A percentile compares a stretch with the other conserved stretches of the same genome.
phyloP scores from a whole-genome alignment of 169 alveolate species.

The Plasmodium reichenowi region DNA sequence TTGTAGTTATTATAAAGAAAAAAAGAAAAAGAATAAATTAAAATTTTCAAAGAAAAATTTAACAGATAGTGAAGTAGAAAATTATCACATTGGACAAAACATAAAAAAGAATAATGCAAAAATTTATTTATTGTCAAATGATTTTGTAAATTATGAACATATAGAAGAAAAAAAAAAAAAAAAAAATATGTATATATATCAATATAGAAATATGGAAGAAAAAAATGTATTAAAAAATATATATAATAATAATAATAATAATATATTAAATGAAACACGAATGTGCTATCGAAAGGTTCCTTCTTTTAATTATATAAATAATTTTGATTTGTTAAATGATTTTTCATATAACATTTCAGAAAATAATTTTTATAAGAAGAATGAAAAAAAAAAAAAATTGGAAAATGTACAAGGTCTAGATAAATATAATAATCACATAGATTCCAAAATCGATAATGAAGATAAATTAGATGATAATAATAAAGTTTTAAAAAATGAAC shows the following conservation, averaged over 20 bases:
- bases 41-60: slow-evolving; percentile 18
- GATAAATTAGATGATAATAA: background rate
- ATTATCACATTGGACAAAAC: background rate
- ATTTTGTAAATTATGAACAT: background rate
- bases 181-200: too few relatives aligned
- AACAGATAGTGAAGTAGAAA: slow-evolving; percentile 6
- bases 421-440: background rate
- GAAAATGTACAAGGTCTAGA: background rate
- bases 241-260: too few relatives aligned
- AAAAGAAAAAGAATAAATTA: background rate
- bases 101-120: background rate
- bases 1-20: slow-evolving; percentile 1
- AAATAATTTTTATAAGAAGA: too few relatives aligned
- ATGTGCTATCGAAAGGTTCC: too few relatives aligned
- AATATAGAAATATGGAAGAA: too few relatives aligned
- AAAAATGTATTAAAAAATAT: too few relatives aligned
- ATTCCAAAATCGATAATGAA: background rate
- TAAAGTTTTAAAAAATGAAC: background rate
- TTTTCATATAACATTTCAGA: too few relatives aligned
- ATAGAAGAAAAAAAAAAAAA: background rate
- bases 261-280: too few relatives aligned
- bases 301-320: too few relatives aligned
- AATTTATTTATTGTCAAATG: background rate
- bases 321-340: too few relatives aligned
- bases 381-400: background rate